These are phyloP conservation scores for Wickerhamiella australiensis DNA, from an alignment of 805 yeast species.

Conservation along the genomic window DNA sequence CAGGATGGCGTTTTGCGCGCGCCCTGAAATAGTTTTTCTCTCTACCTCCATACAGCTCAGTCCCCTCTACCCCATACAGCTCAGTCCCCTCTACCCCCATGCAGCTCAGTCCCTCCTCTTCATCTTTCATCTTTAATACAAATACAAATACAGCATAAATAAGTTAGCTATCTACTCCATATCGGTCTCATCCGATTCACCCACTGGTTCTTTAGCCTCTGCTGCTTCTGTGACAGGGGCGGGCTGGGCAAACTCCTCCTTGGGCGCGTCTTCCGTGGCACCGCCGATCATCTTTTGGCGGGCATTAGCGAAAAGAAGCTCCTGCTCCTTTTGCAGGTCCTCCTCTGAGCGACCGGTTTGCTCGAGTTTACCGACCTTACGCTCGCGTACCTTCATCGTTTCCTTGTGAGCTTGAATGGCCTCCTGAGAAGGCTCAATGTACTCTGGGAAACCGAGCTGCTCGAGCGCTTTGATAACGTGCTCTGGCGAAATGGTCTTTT, in stretches of 20 bases:
- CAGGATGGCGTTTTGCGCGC: conserved; percentile 27
- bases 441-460: conserved; percentile 77
- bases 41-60: too few species aligned
- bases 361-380: conserved; percentile 84
- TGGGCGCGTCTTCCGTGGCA: background rate
- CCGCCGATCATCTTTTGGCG: conserved; percentile 21
- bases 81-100: too few species aligned
- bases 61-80: too few species aligned
- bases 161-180: conserved; percentile 5
- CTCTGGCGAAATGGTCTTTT: conserved; percentile 92
- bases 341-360: conserved; percentile 87
- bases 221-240: background rate
- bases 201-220: background rate
- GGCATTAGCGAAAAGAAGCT: conserved; percentile 56
- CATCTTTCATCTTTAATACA: background rate
- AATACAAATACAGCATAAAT: conserved; percentile 3
- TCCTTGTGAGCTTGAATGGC: conserved; percentile 81
- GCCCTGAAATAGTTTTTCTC: too few species aligned
- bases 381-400: conserved; percentile 70
- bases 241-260: conserved; percentile 1
- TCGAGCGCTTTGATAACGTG: conserved; percentile 84
- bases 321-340: conserved; percentile 83
- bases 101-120: background rate
- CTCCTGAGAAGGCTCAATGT: conserved; percentile 67
- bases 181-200: conserved; percentile 8